Base-by-base conservation (phyloP, 2,329 filamentous ascomycete genomes). In the Tolypocladium paradoxum region DNA sequence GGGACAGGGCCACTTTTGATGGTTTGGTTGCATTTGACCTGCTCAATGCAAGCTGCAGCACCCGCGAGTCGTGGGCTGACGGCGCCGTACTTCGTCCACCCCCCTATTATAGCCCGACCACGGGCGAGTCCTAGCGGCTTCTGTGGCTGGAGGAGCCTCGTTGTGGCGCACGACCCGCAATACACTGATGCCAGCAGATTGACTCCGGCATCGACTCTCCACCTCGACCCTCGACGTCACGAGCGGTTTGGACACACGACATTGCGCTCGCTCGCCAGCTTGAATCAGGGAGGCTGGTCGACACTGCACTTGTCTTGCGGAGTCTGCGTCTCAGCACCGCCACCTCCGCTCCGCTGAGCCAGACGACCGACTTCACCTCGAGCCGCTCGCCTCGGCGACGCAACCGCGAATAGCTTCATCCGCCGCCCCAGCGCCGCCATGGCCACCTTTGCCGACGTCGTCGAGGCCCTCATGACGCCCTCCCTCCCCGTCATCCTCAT, bases 401-500 rank as follows among this genome's bases (percentile, higher is more conserved):
- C 16, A 9, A 11, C 16, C 43, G 14, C 24, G 22, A n/a, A 43
- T 27, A 46, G 43, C 43, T 46, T 47, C 43, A 6, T 46, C 43
- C 4, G 9, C 24, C 47, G 54, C 40, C 51, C 49, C 48, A 34
- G 8, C 24, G 54, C 37, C 55, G 22, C 46, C 57, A 75, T 76
- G 69, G 64, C 67, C 49, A 61, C 62, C 57, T 64, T 75, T 53
- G 64, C 67, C 54, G 58, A 68, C 50, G 60, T 74, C 61, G 60
- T 81, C 61, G 76, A 81, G 68, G 71, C 73, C 55, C 69, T 82
- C 54, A 70, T 86, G 64, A 79, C 75, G 54, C 83, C 83, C n/a
- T 83, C 82, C 18, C 60, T 73, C 12, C 66, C 80, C 52, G 76
- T 82, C 55, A 79, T 97, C 62, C 60, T 84, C 56, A 66, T 92